Evolutionary conservation across 2,329 filamentous ascomycete species (phyloP).

Genomic region (Cladosporium sp.): DNA sequence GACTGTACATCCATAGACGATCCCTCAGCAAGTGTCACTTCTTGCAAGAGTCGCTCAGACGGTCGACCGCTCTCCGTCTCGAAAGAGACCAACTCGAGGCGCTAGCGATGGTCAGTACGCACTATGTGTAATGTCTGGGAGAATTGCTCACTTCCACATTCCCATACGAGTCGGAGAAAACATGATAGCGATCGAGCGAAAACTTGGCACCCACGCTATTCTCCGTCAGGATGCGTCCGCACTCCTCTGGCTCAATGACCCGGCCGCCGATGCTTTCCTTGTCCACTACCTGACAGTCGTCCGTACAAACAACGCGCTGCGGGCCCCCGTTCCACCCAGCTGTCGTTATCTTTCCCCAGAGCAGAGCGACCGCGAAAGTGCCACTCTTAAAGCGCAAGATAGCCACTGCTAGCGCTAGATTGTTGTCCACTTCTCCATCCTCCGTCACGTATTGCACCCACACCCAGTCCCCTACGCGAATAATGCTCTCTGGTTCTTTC

Average conservation of each 20-base stretch:
- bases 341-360: slow-evolving; percentile 4
- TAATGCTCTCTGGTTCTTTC: slow-evolving; percentile 2
- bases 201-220: neutral
- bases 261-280: slow-evolving; percentile 2
- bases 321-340: slow-evolving; percentile 1
- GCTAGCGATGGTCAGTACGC: slow-evolving; percentile 7
- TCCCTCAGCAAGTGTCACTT: slow-evolving; percentile 8
- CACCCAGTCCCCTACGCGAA: slow-evolving; percentile 5
- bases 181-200: slow-evolving; percentile 7
- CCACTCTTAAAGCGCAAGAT: neutral
- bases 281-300: slow-evolving; percentile 7
- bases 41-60: slow-evolving; percentile 2
- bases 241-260: slow-evolving; percentile 6
- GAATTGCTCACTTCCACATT: slow-evolving; percentile 6
- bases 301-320: slow-evolving; percentile 5
- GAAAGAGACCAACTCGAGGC: slow-evolving; percentile 4
- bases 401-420: slow-evolving; percentile 4
- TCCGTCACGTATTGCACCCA: slow-evolving; percentile 7
- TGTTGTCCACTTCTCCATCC: slow-evolving; percentile 5
- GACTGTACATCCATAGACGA: slow-evolving; percentile 6
- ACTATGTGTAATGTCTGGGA: neutral
- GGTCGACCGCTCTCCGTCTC: slow-evolving; percentile 5
- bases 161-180: slow-evolving; percentile 1
- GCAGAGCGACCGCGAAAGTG: slow-evolving; percentile 1
- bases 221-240: slow-evolving; percentile 3